Base-by-base conservation (phyloP, 2,329 filamentous ascomycete genomes). In the Periconia macrospinosa region DNA sequence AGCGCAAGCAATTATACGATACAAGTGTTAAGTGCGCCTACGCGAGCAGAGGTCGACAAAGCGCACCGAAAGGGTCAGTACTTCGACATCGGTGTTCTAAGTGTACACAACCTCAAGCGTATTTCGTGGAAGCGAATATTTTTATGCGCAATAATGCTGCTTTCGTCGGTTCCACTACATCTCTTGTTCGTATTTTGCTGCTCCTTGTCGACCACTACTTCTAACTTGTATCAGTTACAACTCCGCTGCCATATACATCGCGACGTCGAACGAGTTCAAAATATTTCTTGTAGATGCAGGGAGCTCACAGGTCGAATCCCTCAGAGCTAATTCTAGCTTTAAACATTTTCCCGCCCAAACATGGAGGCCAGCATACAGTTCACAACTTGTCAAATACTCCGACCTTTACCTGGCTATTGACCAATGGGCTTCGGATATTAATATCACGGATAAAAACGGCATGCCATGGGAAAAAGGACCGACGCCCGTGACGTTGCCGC, bases 51-150 rank as follows among this genome's bases (percentile, higher is more conserved):
- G 18, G 42, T 65, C 37, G 51, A 63, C 47, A 46, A 44, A 20
- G 59, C 55, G 9, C 62, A 65, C 63, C 37, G 55, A 0, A 58
- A 60, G 42, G 66, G 71, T 1, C 63, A 61, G 17, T 79, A 75
- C 73, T 63, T 82, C 2, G 56, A 61, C 45, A 53, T 59, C 47
- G 79, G 81, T 0, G 63, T 79, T 3, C 67, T 73, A 11, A 78
- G 75, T 37, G 30, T 75, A 1, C 65, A 74, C 8, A 80, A 78
- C 55, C 42, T 77, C 14, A 51, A 11, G 30, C 2, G 14, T 2
- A 49, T 59, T 13, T 17, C 53, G 6, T 40, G 40, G 30, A 45
- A 33, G 27, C 47, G 53, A 14, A 10, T 11, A 19, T n/a, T 42
- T n/a, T 27, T 57, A 13, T 57, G 49, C 14, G 30, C 47, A 5